Evolutionary conservation across 1,284 basidiomycete genomes (phyloP).

Genomic region (Puccinia hordei): DNA sequence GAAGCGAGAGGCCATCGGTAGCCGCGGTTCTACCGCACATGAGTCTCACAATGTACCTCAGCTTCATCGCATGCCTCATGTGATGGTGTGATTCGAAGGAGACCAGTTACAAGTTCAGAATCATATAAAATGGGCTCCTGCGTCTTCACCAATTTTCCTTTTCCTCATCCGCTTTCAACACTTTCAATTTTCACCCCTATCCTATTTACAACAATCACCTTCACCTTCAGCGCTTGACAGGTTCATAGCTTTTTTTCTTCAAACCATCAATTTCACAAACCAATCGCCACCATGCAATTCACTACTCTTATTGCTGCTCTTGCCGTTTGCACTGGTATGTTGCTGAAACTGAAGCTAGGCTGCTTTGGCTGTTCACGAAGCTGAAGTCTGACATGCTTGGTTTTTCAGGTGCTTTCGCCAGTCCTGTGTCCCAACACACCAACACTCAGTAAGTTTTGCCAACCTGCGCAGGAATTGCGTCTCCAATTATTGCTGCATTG

Average conservation of each 20-base stretch:
- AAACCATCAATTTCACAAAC: not conserved
- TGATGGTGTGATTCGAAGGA: too few species aligned
- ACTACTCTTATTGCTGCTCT: not conserved
- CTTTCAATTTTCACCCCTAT: not conserved
- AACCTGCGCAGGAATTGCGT: not conserved
- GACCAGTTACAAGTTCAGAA: too few species aligned
- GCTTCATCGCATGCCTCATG: too few species aligned
- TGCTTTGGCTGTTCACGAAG: not conserved
- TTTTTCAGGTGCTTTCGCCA: not conserved
- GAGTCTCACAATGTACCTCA: too few species aligned
- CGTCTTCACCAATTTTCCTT: not conserved
- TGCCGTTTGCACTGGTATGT: not conserved
- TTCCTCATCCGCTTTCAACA: not conserved
- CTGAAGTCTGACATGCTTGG: not conserved
- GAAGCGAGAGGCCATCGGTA: too few species aligned
- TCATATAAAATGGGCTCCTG: not conserved
- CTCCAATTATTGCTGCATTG: not conserved
- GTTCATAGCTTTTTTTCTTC: not conserved
- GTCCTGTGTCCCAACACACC: not conserved
- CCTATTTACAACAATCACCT: not conserved
- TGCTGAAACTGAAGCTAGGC: not conserved
- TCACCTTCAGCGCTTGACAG: not conserved
- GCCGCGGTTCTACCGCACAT: too few species aligned
- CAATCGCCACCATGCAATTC: not conserved
- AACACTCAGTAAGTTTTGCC: not conserved